Conservation (phyloP, 306 rosid genomes). For the Argentina anserina region DNA sequence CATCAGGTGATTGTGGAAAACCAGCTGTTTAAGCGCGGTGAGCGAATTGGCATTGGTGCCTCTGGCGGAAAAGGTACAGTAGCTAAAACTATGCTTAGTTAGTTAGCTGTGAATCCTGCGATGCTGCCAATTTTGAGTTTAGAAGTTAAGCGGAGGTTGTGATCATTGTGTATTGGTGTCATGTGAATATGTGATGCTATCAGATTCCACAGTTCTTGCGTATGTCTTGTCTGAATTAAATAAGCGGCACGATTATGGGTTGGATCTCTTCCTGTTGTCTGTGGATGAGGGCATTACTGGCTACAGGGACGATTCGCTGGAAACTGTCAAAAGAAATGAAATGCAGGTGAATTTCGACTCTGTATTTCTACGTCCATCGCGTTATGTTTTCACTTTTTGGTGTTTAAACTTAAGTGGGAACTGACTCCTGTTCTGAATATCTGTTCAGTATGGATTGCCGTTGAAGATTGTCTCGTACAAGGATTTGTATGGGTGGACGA, state of each 20-base stretch:
- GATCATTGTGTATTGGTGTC: background rate
- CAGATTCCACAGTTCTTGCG: constrained; percentile 94
- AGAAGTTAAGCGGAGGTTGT: background rate
- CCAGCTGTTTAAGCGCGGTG: constrained; percentile 54
- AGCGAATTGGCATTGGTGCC: constrained; percentile 84
- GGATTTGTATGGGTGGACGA: constrained; percentile 94
- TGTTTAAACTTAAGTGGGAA: background rate
- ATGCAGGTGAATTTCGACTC: constrained; percentile 39
- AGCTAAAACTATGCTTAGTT: background rate
- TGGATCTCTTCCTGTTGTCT: constrained; percentile 80
- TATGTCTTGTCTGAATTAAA: constrained; percentile 72
- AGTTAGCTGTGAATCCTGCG: too few species aligned
- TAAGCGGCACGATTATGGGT: constrained; percentile 63
- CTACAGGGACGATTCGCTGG: constrained; percentile 89
- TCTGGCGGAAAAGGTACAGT: constrained; percentile 83
- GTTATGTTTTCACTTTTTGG: background rate
- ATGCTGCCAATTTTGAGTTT: background rate
- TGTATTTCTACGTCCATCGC: background rate
- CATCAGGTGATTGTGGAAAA: constrained; percentile 64
- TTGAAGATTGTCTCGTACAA: constrained; percentile 75
- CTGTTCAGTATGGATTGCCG: constrained; percentile 63
- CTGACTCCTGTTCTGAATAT: background rate
- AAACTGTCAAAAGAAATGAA: constrained; percentile 85
- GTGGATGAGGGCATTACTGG: constrained; percentile 95
- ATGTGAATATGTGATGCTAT: background rate